Evolutionary conservation across 345 rosid species (phyloP), one percentile per base, ranked within the genome.

Genomic region (Populus ilicifolia): DNA sequence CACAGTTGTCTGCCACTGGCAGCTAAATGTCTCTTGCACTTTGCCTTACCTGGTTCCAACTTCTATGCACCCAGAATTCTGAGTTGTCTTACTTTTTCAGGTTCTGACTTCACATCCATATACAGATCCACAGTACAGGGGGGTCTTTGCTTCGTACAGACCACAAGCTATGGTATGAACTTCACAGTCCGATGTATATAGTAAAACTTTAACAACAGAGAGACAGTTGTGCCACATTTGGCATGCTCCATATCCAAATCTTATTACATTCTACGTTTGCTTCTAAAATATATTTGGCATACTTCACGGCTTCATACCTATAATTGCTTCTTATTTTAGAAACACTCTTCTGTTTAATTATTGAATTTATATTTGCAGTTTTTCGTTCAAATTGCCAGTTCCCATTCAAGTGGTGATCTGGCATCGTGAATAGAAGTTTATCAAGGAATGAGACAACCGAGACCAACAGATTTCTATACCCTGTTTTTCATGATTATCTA

Each of bases 81-180:
- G 23, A 73, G 3, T 70, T 64, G 39, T 59, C 17, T 4, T 48
- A 61, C 80, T 14, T 52, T 84, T 84, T 78, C 89, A 90, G 94
- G 89, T 87, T 83, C 72, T 87, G 85, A 75, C 89, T 64, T 73
- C 89, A 35, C 78, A 85, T 79, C 92, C 87, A 41, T 89, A 80
- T 83, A 72, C 85, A 30, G 92, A 89, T 85, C 85, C 82, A 21
- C 90, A 82, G 18, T 83, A 85, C 70, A 83, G 82, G 69, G 89
- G 89, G 43, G 67, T 86, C 74, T 43, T 82, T 79, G 67, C 80
- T 77, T 66, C 88, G 44, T 89, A 81, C 84, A 87, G 82, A 21
- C 82, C 88, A 71, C 90, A 84, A 77, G 75, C 81, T 43, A 77
- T 89, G 92, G 94, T 90, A 90, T 74, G 87, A 29, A 38, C 63